Base-by-base conservation (phyloP, 495 filamentous ascomycete genomes). In the Aspergillus nanangensis region DNA sequence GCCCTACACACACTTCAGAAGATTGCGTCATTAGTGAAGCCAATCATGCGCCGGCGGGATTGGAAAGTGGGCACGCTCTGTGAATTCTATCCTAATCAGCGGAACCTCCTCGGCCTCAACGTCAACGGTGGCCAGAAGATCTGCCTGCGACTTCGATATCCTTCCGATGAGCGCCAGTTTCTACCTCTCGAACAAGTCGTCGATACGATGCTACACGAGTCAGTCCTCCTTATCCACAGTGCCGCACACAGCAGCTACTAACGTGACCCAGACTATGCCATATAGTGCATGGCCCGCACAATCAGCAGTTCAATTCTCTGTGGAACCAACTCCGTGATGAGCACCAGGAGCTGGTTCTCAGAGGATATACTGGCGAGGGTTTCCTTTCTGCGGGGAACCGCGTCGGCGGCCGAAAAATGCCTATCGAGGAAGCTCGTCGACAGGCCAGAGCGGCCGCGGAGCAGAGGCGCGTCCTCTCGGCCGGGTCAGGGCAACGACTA, bases 131-230 rank as follows among this genome's bases (percentile, higher is more conserved):
- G 90, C 14, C 73, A 86, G 55, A 84, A 83, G 61, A 93, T 97
- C 36, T 87, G 86, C 48, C 70, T 98, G 18, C 82, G 92, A 44
- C 70, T 98, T 18, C 85, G 93, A 25, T 85, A 94, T 67, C 70
- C 84, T 17, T 72, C 73, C 48, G 87, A 96, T 66, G 72, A 81
- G 32, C 78, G 66, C 40, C 82, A 87, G 60, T 98, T 98, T 55
- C 64, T 95, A 8, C 84, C 88, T 8, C 53, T 90, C 20, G 89
- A 95, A 42, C 67, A 87, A 50, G 77, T 95, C 2, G 72, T 86
- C 11, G 89, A 94, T 63, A 97, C 92, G 1, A 92, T 97, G 87
- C 79, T 98, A 23, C 93, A 98, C 60, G 93, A 97, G 78, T 81
- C 57, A 58, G 72, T 66, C n/a, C 2, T 2, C 9, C 20, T 29